Evolutionary conservation across 805 yeast species (phyloP), one percentile per base, ranked within the genome.

Genomic region (Sugiyamaella mastotermitis): DNA sequence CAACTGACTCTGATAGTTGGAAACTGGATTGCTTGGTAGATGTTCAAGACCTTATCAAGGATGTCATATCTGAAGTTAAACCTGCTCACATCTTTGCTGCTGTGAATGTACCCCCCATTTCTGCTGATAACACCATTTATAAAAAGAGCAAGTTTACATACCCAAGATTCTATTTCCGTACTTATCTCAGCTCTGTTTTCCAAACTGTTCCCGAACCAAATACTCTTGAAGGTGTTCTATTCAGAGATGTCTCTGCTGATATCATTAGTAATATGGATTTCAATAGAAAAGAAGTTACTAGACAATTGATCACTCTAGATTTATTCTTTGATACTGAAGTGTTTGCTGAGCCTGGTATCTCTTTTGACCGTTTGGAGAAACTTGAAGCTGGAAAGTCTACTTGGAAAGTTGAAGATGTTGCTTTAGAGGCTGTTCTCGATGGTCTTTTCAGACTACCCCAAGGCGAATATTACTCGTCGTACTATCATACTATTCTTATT

Each of bases 381-480:
- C 16, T 30, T 17, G 65, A 62, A 17, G 64, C 66, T 15, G 37
- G 34, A 16, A 52, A 50, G 2, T 75, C 94, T 1, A 86, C 95
- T 0, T 86, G 84, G 83, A 92, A 92, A 57, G 74, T 87, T 42
- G 98, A 92, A 60, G 96, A 88, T 56, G 68, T 88, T 28, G 84
- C 90, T 0, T 72, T 88, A 24, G 97, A 92, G 56, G 76, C 83
- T 31, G 76, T 88, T 29, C 66, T 90, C 44, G 75, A 85, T 18
- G 73, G 84, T 62, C 73, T 88, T 49, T 82, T 85, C 64, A 76
- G 76, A 42, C 66, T 90, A 36, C 95, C 96, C 3, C 51, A 61
- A 2, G 65, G 84, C 1, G 69, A 79, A 20, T 78, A 80, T 43
- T 78, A 79, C 15, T 73, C 67, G 9, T 81, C 87, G 20, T 92